Conservation (phyloP, 2,329 filamentous ascomycete species). For the Rhynchosporium secalis region DNA sequence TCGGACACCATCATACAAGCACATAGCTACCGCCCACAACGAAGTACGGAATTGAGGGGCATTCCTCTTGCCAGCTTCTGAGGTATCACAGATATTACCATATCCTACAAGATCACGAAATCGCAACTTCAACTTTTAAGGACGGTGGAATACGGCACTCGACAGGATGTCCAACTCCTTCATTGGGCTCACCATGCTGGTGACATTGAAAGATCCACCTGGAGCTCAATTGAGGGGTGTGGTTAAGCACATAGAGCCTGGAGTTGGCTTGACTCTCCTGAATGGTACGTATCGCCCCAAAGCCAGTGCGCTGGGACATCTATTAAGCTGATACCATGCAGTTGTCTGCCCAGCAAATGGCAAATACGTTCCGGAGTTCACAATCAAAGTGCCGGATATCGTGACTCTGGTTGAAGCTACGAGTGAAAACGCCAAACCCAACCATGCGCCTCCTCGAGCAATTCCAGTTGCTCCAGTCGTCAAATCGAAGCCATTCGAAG, state of each 20-base stretch:
- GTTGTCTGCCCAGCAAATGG: slow-evolving; percentile 38
- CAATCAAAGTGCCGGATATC: slow-evolving; percentile 40
- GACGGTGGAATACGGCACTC: slow-evolving; percentile 22
- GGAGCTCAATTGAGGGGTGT: slow-evolving; percentile 40
- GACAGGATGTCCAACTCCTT: slow-evolving; percentile 39
- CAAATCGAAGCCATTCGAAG: slow-evolving; percentile 34
- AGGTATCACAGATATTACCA: not conserved
- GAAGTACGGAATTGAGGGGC: not conserved
- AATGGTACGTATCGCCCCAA: slow-evolving; percentile 34
- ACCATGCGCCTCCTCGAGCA: slow-evolving; percentile 2
- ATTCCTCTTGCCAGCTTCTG: not conserved
- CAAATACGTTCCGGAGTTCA: slow-evolving; percentile 38
- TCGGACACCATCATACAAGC: not conserved
- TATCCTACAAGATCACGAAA: not conserved
- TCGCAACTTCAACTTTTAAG: not conserved
- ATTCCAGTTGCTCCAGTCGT: slow-evolving; percentile 1
- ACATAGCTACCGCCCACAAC: not conserved
- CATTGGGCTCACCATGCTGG: slow-evolving; percentile 42
- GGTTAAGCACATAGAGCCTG: slow-evolving; percentile 40
- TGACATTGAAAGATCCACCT: slow-evolving; percentile 39
- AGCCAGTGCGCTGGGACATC: not conserved
- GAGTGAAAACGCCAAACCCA: slow-evolving; percentile 32
- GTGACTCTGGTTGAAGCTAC: slow-evolving; percentile 38
- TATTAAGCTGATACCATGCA: slow-evolving; percentile 15
- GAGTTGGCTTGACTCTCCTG: slow-evolving; percentile 40